Base-by-base conservation (phyloP, 176 grass and related monocot species). In the Poa pratensis region DNA sequence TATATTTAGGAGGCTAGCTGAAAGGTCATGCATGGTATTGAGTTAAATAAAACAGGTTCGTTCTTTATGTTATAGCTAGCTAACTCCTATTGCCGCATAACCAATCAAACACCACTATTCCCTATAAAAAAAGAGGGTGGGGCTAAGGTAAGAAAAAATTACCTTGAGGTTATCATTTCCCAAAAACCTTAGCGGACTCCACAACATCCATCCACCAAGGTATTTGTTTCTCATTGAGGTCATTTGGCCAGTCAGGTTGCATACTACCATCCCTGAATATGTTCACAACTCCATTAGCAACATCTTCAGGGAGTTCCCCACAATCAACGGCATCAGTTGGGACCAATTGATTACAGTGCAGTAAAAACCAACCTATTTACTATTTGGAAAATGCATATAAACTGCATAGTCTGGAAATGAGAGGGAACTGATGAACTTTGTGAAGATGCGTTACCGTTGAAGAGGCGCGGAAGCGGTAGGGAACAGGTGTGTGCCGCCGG, bases 241-340 rank as follows among this genome's bases (percentile, higher is more conserved):
- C 92, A 87, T 70, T 92, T 19, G 92, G 88, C 92, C 95, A 92
- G 86, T 94, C 90, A 81, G 92, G 88, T 86, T 91, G 91, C 73
- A 86, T 76, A 55, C 94, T 92, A 83, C 79, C 90, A 84, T 97
- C 92, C 77, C 89, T 91, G 24, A 97, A 92, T 61, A 92, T 91
- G 70, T 89, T 92, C 16, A 79, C 64, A 53, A 92, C 81, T 77
- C 95, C 95, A 89, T 94, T 90, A 71, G 85, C 76, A 62, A 63
- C 81, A 77, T 88, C 92, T 78, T 94, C 90, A 61, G 78, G 86
- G 35, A 94, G 90, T 87, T 97, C 84, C 27, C 95, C 92, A 39
- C 86, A 92, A 67, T 92, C 84, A 78, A 79, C 68, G 82, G 87
- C 77, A 87, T 92, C 84, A 78, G 80, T 43, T 40, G 0, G 86